Conservation (phyloP, 2,329 filamentous ascomycete species). For the Trichophaea hybrida region DNA sequence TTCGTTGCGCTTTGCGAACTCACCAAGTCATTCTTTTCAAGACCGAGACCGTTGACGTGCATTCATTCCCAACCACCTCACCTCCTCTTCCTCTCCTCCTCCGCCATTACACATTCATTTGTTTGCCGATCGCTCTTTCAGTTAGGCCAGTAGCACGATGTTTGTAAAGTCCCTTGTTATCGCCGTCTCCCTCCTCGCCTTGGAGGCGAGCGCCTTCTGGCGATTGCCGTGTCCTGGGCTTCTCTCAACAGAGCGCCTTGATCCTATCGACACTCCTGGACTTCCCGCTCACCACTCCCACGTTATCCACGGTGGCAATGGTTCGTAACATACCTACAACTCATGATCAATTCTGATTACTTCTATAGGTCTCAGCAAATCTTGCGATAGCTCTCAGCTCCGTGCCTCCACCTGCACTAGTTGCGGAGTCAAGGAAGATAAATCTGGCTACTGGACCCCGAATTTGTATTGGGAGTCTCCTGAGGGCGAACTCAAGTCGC, state of each 20-base stretch:
- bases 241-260: conserved; percentile 55
- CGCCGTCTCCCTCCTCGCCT: conserved; percentile 21
- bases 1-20: conserved; percentile 4
- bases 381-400: too few relatives aligned
- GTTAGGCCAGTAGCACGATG: conserved; percentile 1
- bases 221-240: conserved; percentile 69
- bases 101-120: conserved; percentile 2
- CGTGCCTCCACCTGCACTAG: conserved; percentile 61
- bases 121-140: neutral
- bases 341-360: neutral
- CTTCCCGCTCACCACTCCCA: conserved; percentile 52
- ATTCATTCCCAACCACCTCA: neutral
- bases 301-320: conserved; percentile 57
- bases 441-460: conserved; percentile 80
- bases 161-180: conserved; percentile 10
- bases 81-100: neutral
- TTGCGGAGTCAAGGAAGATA: conserved; percentile 64
- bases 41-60: neutral
- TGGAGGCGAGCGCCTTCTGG: conserved; percentile 53
- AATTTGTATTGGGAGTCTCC: conserved; percentile 60
- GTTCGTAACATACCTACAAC: conserved; percentile 39
- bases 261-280: conserved; percentile 57
- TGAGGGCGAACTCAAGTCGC: conserved; percentile 52
- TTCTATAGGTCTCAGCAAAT: too few relatives aligned
- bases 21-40: conserved; percentile 6